Conservation (phyloP, 352 stramenopile species). For the Phytophthora pluvialis region DNA sequence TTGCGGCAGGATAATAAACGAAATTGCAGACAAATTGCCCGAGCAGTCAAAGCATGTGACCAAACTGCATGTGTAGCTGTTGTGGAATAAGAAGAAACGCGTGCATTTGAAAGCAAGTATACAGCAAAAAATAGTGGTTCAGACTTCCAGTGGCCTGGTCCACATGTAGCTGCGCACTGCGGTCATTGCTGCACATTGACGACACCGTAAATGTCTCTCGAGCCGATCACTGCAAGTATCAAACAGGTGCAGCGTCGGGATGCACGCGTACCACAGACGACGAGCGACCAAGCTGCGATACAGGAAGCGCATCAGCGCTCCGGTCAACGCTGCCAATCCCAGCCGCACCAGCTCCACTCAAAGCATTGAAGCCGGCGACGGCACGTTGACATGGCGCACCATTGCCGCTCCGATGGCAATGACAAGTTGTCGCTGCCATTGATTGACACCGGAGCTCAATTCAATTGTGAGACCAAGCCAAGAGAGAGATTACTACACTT, state of each 20-base stretch:
- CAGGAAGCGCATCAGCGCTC: not conserved
- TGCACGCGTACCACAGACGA: conserved; percentile 12
- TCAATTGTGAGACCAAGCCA: not conserved
- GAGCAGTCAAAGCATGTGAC: too few species aligned
- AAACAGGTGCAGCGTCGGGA: conserved; percentile 20
- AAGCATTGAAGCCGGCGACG: conserved; percentile 22
- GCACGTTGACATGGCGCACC: conserved; percentile 16
- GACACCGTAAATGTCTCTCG: conserved; percentile 1
- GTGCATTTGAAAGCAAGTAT: too few species aligned
- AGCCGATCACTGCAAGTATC: conserved; percentile 3
- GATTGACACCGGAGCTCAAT: not conserved
- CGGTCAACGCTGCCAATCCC: conserved; percentile 9
- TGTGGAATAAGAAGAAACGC: too few species aligned
- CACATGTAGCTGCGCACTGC: too few species aligned
- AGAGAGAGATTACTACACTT: not conserved
- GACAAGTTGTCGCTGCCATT: too few species aligned
- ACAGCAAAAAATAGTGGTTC: too few species aligned
- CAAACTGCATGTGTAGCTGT: too few species aligned
- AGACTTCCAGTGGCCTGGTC: too few species aligned
- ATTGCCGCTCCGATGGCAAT: not conserved
- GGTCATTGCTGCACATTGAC: not conserved
- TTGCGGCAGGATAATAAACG: too few species aligned
- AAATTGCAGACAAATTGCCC: too few species aligned
- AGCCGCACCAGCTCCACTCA: conserved; percentile 1
- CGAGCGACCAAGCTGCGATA: conserved; percentile 23